Conservation (phyloP, 108 stramenopile species). For the Nitzschia putrida region DNA sequence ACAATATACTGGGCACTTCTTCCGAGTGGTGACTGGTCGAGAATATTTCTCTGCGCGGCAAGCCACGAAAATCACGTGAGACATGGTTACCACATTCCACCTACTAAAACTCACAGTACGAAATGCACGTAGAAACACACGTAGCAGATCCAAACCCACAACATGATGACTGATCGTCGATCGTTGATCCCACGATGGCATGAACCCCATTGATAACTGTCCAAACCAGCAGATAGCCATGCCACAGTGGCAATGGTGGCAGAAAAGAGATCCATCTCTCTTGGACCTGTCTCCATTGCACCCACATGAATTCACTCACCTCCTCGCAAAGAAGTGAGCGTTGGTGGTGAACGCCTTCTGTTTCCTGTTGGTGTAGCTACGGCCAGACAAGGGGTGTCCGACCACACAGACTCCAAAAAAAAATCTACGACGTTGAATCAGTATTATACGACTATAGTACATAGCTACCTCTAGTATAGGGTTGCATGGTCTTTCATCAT, state of each 20-base stretch:
- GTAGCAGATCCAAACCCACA: too few species aligned
- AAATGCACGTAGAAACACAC: conserved; percentile 11
- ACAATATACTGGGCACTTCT: conserved; percentile 18
- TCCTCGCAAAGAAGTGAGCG: conserved; percentile 32
- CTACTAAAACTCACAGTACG: conserved; percentile 17
- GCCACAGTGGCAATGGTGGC: too few species aligned
- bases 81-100: conserved; percentile 8
- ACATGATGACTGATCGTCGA: neutral
- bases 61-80: neutral
- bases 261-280: too few species aligned
- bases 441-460: neutral
- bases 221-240: neutral
- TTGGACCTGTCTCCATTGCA: too few species aligned
- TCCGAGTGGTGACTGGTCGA: conserved; percentile 32
- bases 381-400: neutral
- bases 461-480: neutral
- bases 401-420: neutral
- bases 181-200: too few species aligned
- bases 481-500: too few species aligned
- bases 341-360: neutral
- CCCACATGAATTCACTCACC: conserved; percentile 13
- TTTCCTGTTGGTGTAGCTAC: too few species aligned
- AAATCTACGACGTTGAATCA: too few species aligned
- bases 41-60: conserved; percentile 17
- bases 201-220: too few species aligned